Evolutionary conservation across 495 filamentous ascomycete genomes (phyloP), one percentile per base, ranked within the genome.

Genomic region (Podospora bellae-mahoneyi): DNA sequence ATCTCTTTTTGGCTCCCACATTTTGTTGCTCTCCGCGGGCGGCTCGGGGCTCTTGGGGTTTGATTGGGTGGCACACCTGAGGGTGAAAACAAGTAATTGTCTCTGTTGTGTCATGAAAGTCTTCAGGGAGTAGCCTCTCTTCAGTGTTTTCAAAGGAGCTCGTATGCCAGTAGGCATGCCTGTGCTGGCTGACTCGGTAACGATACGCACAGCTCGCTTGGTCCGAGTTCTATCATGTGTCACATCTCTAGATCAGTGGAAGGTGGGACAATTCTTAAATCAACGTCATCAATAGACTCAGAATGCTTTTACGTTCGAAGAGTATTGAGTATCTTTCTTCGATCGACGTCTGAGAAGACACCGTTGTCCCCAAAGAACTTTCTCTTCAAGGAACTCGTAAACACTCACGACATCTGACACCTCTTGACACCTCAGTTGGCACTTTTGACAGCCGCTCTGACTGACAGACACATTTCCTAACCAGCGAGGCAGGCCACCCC

Each of bases 261-360:
- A 58, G 55, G 55, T 58, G 55, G 26, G 55, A 58, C 55, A 58
- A 58, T 58, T 26, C 23, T 58, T 58, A 58, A 58, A 58, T 58
- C 19, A 58, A 58, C 55, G 55, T 58, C 55, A 58, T 23, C 5
- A n/a, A 58, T 58, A 18, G 7, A 58, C 5, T 10, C 39, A 48
- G 30, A 7, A 32, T 4, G 30, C 30, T 32, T 23, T 23, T 2
- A 23, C 1, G 23, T 1, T 23, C 23, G 23, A 23, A 23, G 23
- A 23, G 23, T 23, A 23, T 23, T 23, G 23, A 23, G 23, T 23
- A 23, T 23, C 23, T 32, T 32, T 32, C 5, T 32, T 32, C 7
- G 30, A 32, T 32, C 30, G 7, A 5, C 6, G 30, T 32, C 30
- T 32, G 30, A 32, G 30, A 32, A 7, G 30, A 4, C 30, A 32